Evolutionary conservation across 352 stramenopile genomes (phyloP).

Genomic region (Nannochloropsis limnetica): DNA sequence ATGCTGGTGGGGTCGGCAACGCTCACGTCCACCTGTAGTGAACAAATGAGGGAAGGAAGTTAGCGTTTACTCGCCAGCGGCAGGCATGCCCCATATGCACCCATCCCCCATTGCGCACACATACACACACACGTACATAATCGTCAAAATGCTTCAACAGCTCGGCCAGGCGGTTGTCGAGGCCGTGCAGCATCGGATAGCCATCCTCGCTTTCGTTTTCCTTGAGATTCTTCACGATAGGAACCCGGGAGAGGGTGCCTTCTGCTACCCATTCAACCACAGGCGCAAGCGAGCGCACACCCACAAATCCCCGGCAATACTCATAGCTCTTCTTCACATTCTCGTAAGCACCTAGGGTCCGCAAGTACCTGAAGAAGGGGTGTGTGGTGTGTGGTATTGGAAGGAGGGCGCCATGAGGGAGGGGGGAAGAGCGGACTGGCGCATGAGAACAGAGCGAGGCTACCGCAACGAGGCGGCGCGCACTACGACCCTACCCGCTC

Average conservation of each 20-base stretch:
- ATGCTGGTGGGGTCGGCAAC: constrained; percentile 21
- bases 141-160: constrained; percentile 23
- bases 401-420: not conserved
- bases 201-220: not conserved
- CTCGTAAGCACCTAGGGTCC: constrained; percentile 3
- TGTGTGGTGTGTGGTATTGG: not conserved
- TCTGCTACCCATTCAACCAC: not conserved
- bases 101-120: not conserved
- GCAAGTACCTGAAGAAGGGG: not conserved
- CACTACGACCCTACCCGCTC: no score
- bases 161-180: constrained; percentile 19
- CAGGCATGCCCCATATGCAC: not conserved
- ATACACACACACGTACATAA: not conserved
- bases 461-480: not conserved
- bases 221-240: constrained; percentile 28
- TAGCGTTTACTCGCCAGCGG: not conserved
- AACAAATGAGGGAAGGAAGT: not conserved
- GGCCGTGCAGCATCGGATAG: not conserved
- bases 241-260: not conserved
- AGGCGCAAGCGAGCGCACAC: not conserved
- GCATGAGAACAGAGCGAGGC: not conserved
- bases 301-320: constrained; percentile 13
- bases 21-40: constrained; percentile 1
- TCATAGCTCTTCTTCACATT: constrained; percentile 22
- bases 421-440: not conserved